A percentile compares a stretch with the other conserved stretches of the same genome.
Evolutionary conservation across 495 filamentous ascomycete species (phyloP).

Genomic region (Aspergillus affinis): DNA sequence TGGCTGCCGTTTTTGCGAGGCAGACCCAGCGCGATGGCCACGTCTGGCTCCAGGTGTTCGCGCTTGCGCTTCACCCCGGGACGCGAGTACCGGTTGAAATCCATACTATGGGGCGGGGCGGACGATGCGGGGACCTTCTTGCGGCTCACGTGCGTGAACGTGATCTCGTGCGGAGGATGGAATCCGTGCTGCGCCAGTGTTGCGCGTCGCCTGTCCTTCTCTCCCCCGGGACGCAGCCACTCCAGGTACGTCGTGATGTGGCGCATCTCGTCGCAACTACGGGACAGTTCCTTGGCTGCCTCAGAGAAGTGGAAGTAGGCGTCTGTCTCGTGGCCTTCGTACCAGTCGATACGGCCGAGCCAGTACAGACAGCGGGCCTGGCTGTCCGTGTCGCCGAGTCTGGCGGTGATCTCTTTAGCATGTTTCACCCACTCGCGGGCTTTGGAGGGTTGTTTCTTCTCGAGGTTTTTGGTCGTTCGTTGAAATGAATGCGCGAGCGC

Average conservation of each 20-base stretch:
- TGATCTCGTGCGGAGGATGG: neutral
- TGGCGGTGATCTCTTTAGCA: neutral
- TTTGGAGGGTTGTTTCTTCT: neutral
- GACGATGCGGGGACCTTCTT: neutral
- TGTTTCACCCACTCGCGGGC: neutral
- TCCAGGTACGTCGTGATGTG: neutral
- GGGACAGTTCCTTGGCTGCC: neutral
- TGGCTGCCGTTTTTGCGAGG: neutral
- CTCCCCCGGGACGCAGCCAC: neutral
- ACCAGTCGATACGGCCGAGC: slow-evolving; percentile 20
- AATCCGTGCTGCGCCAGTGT: neutral
- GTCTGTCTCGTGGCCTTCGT: slow-evolving; percentile 4
- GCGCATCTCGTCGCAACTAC: neutral
- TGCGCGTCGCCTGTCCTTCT: neutral
- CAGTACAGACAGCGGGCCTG: slow-evolving; percentile 21
- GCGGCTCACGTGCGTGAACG: neutral
- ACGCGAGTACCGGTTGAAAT: neutral
- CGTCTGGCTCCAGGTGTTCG: neutral
- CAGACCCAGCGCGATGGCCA: neutral
- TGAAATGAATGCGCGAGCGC: neutral
- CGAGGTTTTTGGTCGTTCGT: neutral
- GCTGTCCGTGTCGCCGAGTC: neutral
- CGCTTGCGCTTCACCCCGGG: neutral
- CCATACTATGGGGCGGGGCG: neutral
- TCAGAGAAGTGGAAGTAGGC: slow-evolving; percentile 14